These are phyloP conservation scores for Rhazya stricta DNA, from an alignment of 257 asterid species.

Conservation along the genomic window DNA sequence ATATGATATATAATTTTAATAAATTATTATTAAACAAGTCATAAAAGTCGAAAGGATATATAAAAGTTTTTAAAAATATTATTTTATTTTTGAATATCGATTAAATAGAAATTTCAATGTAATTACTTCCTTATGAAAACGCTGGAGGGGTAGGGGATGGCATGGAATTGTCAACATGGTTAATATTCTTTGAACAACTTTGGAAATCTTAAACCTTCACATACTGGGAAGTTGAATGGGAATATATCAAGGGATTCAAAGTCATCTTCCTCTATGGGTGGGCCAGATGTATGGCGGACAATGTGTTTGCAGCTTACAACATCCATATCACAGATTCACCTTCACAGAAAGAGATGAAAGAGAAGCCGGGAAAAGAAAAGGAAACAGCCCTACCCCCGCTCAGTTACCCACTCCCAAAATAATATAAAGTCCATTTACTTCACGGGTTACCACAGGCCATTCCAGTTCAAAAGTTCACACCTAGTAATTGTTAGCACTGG, in stretches of 20 bases:
- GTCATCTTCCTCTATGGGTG: not conserved
- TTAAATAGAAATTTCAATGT: too few relatives aligned
- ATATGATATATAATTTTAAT: too few relatives aligned
- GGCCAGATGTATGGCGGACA: slow-evolving; percentile 51
- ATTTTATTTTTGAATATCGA: too few relatives aligned
- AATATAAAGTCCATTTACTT: slow-evolving; percentile 37
- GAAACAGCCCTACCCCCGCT: slow-evolving; percentile 2
- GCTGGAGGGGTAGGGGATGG: too few relatives aligned
- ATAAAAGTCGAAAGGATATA: too few relatives aligned
- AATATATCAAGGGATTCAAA: not conserved
- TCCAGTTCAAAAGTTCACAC: slow-evolving; percentile 78
- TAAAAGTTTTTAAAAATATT: too few relatives aligned
- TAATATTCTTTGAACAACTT: too few relatives aligned
- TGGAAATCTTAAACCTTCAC: too few relatives aligned
- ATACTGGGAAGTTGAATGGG: not conserved
- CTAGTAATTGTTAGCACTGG: slow-evolving; percentile 6
- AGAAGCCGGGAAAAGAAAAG: not conserved
- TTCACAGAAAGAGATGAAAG: not conserved
- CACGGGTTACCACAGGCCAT: slow-evolving; percentile 56
- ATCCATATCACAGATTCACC: slow-evolving; percentile 4
- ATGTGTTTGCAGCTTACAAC: not conserved
- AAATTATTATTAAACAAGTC: too few relatives aligned
- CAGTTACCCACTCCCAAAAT: not conserved
- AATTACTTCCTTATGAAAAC: too few relatives aligned
- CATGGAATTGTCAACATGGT: too few relatives aligned